A percentile compares a stretch with the other conserved stretches of the same genome.
Evolutionary conservation across 2,329 filamentous ascomycete species (phyloP).

Genomic region (Xylariaceae sp.): DNA sequence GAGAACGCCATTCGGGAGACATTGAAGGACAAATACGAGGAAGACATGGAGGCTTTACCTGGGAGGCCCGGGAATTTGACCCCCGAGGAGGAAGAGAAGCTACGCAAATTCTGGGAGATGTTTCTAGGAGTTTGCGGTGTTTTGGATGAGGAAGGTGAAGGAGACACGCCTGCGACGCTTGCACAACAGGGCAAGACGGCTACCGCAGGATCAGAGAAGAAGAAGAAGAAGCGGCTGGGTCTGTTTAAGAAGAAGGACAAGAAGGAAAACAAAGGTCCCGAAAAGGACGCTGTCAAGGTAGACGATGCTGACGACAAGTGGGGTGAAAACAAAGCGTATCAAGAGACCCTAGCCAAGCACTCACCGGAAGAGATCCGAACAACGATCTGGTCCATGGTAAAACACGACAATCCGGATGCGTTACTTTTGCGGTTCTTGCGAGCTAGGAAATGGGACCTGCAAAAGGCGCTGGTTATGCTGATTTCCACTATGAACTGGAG

Average conservation of each 20-base stretch:
- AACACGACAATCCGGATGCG: slow-evolving; percentile 90
- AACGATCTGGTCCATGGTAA: slow-evolving; percentile 90
- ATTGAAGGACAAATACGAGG: slow-evolving; percentile 7
- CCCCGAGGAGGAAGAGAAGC: slow-evolving; percentile 80
- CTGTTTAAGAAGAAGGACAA: slow-evolving; percentile 64
- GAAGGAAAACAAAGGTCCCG: slow-evolving; percentile 40
- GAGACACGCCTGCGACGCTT: slow-evolving; percentile 22
- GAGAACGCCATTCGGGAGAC: slow-evolving; percentile 3
- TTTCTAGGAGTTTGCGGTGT: slow-evolving; percentile 74
- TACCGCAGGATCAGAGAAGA: slow-evolving; percentile 45
- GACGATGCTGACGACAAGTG: slow-evolving; percentile 80
- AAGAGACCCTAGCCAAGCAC: slow-evolving; percentile 72
- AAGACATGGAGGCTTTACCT: slow-evolving; percentile 39
- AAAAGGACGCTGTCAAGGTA: slow-evolving; percentile 35
- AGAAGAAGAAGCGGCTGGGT: slow-evolving; percentile 69
- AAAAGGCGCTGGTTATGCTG: slow-evolving; percentile 90
- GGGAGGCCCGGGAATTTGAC: slow-evolving; percentile 85
- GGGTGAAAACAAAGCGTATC: slow-evolving; percentile 81
- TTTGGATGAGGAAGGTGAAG: slow-evolving; percentile 31
- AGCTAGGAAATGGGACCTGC: slow-evolving; percentile 93
- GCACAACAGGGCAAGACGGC: slow-evolving; percentile 21
- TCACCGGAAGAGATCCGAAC: slow-evolving; percentile 73
- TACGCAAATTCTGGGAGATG: slow-evolving; percentile 80
- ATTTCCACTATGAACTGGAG: slow-evolving; percentile 94
- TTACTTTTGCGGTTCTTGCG: slow-evolving; percentile 77